phyloP scores from a whole-genome alignment of 805 yeast species.

The Saccharomyces eubayanus region DNA sequence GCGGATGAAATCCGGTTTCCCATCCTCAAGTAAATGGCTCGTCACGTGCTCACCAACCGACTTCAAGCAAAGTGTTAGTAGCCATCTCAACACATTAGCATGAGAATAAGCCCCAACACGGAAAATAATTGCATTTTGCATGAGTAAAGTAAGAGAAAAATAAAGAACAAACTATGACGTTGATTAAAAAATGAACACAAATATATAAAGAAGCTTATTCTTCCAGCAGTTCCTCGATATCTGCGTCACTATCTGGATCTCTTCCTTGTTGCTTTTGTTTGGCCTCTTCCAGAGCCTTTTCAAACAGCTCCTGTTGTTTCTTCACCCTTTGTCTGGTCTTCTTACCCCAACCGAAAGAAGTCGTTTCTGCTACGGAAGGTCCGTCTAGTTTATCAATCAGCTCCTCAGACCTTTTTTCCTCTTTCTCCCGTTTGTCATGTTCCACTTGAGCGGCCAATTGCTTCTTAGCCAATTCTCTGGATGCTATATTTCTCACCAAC shows the following conservation, averaged over 20 bases:
- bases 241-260: constrained; percentile 50
- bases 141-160: neutral
- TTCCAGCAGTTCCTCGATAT: constrained; percentile 59
- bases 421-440: constrained; percentile 15
- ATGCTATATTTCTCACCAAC: constrained; percentile 47
- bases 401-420: constrained; percentile 32
- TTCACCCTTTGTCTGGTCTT: constrained; percentile 54
- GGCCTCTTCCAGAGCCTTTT: constrained; percentile 39
- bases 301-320: constrained; percentile 46
- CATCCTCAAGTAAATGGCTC: too few species aligned
- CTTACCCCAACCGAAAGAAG: constrained; percentile 73
- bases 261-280: constrained; percentile 35
- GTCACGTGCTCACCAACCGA: too few species aligned
- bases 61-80: too few species aligned
- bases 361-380: constrained; percentile 33
- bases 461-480: constrained; percentile 48
- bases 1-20: too few species aligned
- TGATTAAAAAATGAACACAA: neutral
- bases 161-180: neutral
- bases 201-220: constrained; percentile 24
- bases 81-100: too few species aligned
- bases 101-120: too few species aligned
- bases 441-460: constrained; percentile 45
- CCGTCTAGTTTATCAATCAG: constrained; percentile 31
- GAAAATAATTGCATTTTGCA: too few species aligned